These are phyloP conservation scores for Naganishia sp. DNA, from an alignment of 1,284 basidiomycete species.

Conservation along the genomic window DNA sequence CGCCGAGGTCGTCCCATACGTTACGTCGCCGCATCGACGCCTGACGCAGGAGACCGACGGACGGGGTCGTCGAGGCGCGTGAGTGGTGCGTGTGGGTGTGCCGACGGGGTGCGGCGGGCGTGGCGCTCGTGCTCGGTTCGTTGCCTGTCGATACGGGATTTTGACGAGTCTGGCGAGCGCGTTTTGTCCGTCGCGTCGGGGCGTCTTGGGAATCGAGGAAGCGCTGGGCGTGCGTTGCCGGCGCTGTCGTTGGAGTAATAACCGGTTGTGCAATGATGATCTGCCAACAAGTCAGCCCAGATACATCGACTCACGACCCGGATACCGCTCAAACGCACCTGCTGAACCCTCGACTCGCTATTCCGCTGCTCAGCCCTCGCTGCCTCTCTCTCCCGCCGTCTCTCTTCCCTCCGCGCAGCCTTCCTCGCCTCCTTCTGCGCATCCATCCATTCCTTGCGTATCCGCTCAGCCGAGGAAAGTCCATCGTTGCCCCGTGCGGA, in stretches of 20 bases:
- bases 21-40: constrained; percentile 31
- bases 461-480: constrained; percentile 10
- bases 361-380: neutral
- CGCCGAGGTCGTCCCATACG: constrained; percentile 28
- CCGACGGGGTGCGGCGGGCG: no score
- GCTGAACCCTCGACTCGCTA: constrained; percentile 4
- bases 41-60: neutral
- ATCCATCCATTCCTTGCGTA: constrained; percentile 18
- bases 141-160: neutral
- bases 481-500: constrained; percentile 10
- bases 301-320: neutral
- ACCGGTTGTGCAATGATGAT: constrained; percentile 23
- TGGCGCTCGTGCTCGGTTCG: neutral
- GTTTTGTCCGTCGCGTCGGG: constrained; percentile 2
- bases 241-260: neutral
- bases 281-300: neutral
- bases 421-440: constrained; percentile 14
- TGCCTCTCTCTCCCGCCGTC: neutral
- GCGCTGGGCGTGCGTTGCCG: constrained; percentile 13
- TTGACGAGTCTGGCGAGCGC: neutral
- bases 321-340: constrained; percentile 1
- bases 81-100: constrained; percentile 7
- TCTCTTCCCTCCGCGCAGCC: constrained; percentile 14
- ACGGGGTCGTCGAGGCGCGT: neutral
- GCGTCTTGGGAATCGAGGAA: constrained; percentile 3